Base-by-base conservation (phyloP, 2,329 filamentous ascomycete species). In the Aspergillus hiratsukae region DNA sequence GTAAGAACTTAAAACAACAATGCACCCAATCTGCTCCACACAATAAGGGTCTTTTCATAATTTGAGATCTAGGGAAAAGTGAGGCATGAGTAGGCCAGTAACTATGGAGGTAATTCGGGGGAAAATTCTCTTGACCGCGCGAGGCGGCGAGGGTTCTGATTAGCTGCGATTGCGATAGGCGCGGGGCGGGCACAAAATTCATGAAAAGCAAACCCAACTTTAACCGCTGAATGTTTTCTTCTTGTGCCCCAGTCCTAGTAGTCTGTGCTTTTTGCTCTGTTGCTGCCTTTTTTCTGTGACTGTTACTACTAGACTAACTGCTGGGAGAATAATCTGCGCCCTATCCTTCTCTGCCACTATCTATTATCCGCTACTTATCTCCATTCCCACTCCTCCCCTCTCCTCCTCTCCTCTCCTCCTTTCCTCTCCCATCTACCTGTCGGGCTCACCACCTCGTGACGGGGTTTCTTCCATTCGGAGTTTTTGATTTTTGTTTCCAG, bases 401-500 rank as follows among this genome's bases (percentile, higher is more conserved):
- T 25, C 37, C 19, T 9, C 51, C 40, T 23, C 35, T 54, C 37
- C 43, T 40, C 27, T 53, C 50, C 48, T 48, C n/a, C 43, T 37
- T 43, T 43, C 27, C 21, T 46, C 48, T 52, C 41, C 29, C n/a
- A 21, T 41, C 27, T 53, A 46, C 48, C 52, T 53, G 52, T 49
- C 58, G 43, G 43, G 23, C 6, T 52, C 58, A 58, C 56, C 61
- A 57, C 59, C 63, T 56, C 58, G 55, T 62, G 50, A 61, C 57
- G 63, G 61, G 60, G 62, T 54, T 55, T 41, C 54, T 62, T 63
- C 62, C 57, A 61, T 58, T 61, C 60, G 57, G 59, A 65, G 61
- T 63, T 66, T 61, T 61, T 63, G 65, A 62, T 65, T 60, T 58
- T 54, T 65, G 64, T 66, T 66, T 64, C 64, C 65, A 68, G 69